A percentile compares a stretch with the other conserved stretches of the same genome.
phyloP scores from a whole-genome alignment of 441 rosid species.

The Gossypium davidsonii region DNA sequence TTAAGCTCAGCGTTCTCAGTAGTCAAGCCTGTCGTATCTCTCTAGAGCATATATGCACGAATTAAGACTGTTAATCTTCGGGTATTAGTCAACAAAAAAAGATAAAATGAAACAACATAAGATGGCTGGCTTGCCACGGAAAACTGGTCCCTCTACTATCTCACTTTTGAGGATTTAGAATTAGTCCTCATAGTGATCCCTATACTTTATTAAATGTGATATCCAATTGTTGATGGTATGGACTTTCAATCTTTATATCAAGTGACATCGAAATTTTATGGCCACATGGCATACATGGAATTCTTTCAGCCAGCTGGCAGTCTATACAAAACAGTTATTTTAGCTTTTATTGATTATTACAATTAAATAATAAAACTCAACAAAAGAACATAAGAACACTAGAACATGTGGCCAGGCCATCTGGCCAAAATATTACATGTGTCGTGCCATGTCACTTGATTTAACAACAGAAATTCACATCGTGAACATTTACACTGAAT shows the following conservation, averaged over 20 bases:
- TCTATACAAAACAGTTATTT: background rate
- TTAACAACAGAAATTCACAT: background rate
- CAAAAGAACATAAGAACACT: background rate
- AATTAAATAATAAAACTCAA: background rate
- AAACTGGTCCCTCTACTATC: background rate
- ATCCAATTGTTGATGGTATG: background rate
- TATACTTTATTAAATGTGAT: background rate
- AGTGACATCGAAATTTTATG: background rate
- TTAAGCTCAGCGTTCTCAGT: slow-evolving; percentile 85
- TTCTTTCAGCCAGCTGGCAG: background rate
- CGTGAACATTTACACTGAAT: background rate
- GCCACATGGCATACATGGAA: background rate
- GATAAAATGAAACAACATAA: background rate
- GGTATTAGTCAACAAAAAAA: background rate
- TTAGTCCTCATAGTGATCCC: background rate
- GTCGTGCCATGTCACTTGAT: background rate
- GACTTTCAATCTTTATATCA: background rate
- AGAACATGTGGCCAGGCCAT: background rate
- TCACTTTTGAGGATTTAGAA: background rate
- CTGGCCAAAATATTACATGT: background rate
- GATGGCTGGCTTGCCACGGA: background rate
- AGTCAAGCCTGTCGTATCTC: slow-evolving; percentile 72
- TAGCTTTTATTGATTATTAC: background rate
- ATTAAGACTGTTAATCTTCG: slow-evolving; percentile 6
- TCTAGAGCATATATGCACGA: slow-evolving; percentile 39